A percentile compares a stretch with the other conserved stretches of the same genome.
These are phyloP conservation scores for Mallotus nudiflorus DNA, from an alignment of 345 rosid genomes.

Conservation along the genomic window DNA sequence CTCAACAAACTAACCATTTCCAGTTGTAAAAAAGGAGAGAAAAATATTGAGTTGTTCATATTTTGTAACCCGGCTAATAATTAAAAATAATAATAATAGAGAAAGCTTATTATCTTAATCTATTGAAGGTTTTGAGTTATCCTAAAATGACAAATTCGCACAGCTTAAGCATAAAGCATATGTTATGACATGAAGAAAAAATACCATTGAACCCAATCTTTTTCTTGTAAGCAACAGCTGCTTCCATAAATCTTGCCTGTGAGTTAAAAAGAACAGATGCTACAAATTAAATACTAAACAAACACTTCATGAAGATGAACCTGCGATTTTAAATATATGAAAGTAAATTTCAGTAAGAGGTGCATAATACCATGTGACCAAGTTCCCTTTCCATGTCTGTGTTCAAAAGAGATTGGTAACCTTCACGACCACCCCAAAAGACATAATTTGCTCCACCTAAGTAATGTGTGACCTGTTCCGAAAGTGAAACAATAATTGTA, in stretches of 20 bases:
- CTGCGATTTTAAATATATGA: background rate
- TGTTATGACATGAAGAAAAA: constrained; percentile 5
- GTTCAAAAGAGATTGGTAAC: constrained; percentile 89
- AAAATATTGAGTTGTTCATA: background rate
- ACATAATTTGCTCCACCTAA: constrained; percentile 98
- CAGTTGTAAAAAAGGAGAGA: background rate
- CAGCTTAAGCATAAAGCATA: background rate
- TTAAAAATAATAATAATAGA: background rate
- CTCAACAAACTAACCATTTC: too few relatives aligned
- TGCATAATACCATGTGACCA: constrained; percentile 60
- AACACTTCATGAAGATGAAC: too few relatives aligned
- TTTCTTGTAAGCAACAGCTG: constrained; percentile 88
- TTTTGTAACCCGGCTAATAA: background rate
- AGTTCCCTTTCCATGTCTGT: constrained; percentile 97
- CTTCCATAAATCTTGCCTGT: constrained; percentile 81
- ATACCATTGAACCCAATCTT: constrained; percentile 94
- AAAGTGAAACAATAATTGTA: background rate
- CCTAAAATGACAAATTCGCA: background rate
- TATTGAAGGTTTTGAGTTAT: constrained; percentile 3
- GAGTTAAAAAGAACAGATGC: background rate
- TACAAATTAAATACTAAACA: background rate
- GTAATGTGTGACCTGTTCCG: constrained; percentile 73
- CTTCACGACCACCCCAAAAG: constrained; percentile 99
- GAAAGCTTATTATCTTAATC: too few relatives aligned
- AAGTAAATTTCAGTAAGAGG: background rate